Evolutionary conservation across 345 rosid species (phyloP), one percentile per base, ranked within the genome.

Genomic region (Lagerstroemia speciosa): DNA sequence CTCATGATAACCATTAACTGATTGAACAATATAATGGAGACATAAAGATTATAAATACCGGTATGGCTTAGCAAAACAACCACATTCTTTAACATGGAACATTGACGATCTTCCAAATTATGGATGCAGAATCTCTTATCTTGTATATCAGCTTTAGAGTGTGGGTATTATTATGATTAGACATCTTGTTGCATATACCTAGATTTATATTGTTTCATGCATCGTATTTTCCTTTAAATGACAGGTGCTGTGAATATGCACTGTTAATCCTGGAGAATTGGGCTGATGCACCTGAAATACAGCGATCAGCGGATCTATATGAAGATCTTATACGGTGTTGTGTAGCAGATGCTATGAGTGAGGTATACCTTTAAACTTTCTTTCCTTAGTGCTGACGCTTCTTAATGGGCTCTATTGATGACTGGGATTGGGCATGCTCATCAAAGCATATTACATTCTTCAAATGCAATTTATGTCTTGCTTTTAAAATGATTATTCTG

Each of bases 281-380:
- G 99, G 85, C 98, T 72, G 99, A 94, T 84, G 97, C 98, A 63
- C 92, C 96, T 64, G 99, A 94, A 79, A 92, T 94, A 77, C 98
- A 88, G 71, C 77, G 97, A 48, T 89, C 93, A 36, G 93, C 91
- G 71, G 97, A 89, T 78, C 83, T 89, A 48, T 94, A 89, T 36
- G 99, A 89, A 79, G 98, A 91, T 74, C 66, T 94, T 72, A 91
- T 91, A 43, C 83, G 85, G 75, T 94, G 98, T 75, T 91, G 98
- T 64, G 97, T 88, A 76, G 93, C 86, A 22, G 99, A 94, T 85
- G 99, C 99, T 72, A 94, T 94, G 95, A 94, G 99, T 74, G 99
- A 94, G 99, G 99, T 94, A 82, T 62, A 37, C 29, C 41, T 11
- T 53, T n/a, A 57, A 34, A 68, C 33, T 19, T 26, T 26, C 6